Conservation (phyloP, 148 eudicot genomes). For the Rhododendron ovatum region DNA sequence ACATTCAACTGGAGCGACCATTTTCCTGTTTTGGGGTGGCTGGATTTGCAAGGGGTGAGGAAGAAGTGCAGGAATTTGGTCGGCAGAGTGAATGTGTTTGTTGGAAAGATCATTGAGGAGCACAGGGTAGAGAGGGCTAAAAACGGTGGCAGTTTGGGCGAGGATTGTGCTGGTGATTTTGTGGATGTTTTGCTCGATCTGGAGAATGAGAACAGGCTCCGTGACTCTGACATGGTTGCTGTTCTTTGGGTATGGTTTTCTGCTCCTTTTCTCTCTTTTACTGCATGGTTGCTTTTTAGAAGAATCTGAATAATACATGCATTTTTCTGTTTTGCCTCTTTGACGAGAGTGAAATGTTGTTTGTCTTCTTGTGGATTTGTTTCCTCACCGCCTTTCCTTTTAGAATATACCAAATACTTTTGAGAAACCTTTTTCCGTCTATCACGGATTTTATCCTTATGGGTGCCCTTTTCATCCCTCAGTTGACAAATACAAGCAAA, state of each 20-base stretch:
- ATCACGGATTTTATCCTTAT: too few species aligned
- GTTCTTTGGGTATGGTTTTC: constrained; percentile 74
- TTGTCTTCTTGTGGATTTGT: too few species aligned
- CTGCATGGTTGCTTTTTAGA: not conserved
- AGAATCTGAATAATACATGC: not conserved
- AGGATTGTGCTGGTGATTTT: constrained; percentile 51
- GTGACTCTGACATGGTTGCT: constrained; percentile 79
- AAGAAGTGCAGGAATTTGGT: constrained; percentile 56
- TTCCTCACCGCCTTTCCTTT: too few species aligned
- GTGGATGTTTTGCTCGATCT: constrained; percentile 84
- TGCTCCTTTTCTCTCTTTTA: too few species aligned
- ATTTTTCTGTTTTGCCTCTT: not conserved
- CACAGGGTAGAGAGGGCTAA: constrained; percentile 36
- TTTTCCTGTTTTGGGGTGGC: constrained; percentile 62
- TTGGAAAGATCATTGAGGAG: constrained; percentile 55
- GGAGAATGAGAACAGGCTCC: constrained; percentile 54
- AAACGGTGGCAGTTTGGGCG: not conserved
- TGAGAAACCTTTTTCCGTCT: too few species aligned
- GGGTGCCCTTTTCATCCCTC: not conserved
- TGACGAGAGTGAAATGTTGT: too few species aligned
- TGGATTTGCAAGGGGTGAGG: constrained; percentile 83
- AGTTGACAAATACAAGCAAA: not conserved
- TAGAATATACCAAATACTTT: too few species aligned
- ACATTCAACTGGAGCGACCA: constrained; percentile 88
- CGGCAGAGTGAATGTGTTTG: constrained; percentile 57